These are phyloP conservation scores for Marasmius fiardii DNA, from an alignment of 1,284 basidiomycete species.

Conservation along the genomic window DNA sequence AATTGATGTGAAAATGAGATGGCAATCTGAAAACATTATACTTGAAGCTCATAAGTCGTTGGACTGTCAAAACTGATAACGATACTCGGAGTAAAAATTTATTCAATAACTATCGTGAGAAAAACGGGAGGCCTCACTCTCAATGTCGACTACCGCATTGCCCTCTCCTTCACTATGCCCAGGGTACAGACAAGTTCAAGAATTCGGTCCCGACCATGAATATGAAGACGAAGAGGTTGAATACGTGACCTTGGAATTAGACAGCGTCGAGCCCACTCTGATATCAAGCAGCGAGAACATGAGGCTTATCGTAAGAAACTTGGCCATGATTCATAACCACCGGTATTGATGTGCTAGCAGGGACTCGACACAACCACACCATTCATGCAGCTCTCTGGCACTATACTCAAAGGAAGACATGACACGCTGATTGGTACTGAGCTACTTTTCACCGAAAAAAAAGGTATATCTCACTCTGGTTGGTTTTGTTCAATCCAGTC, in stretches of 20 bases:
- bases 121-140: too few species aligned
- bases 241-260: conserved; percentile 72
- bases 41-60: too few species aligned
- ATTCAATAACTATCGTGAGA: too few species aligned
- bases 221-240: conserved; percentile 60
- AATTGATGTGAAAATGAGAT: too few species aligned
- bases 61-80: too few species aligned
- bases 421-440: conserved; percentile 68
- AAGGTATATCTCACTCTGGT: conserved; percentile 34
- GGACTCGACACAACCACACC: conserved; percentile 73
- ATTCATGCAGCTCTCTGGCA: conserved; percentile 70
- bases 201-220: conserved; percentile 56
- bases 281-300: conserved; percentile 59
- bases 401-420: conserved; percentile 65
- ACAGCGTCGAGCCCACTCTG: conserved; percentile 66
- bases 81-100: too few species aligned
- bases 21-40: too few species aligned
- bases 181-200: conserved; percentile 60
- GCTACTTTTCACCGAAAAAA: conserved; percentile 63
- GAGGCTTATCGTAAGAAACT: conserved; percentile 63
- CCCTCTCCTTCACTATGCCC: conserved; percentile 23
- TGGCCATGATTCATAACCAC: not conserved
- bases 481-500: not conserved
- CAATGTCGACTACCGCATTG: not conserved
- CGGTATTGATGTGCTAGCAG: conserved; percentile 29